A percentile compares a stretch with the other conserved stretches of the same genome.
phyloP scores from a whole-genome alignment of 23 red algal genomes.

The Gracilaria gracilis region DNA sequence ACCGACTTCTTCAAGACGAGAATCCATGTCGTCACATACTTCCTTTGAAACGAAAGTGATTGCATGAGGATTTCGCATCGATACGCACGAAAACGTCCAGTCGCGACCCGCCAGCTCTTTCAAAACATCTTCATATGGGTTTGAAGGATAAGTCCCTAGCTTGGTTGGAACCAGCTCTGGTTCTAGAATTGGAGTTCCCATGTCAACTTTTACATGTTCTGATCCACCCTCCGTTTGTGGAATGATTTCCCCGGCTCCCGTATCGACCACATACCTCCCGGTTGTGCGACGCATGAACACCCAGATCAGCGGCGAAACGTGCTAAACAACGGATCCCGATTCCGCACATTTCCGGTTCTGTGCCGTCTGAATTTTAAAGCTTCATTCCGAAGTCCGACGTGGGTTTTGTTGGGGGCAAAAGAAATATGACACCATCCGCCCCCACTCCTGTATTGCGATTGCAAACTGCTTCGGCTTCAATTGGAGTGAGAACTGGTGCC shows the following conservation, averaged over 20 bases:
- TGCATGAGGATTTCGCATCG: constrained; percentile 97
- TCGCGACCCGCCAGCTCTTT: constrained; percentile 50
- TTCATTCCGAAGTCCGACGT: constrained; percentile 83
- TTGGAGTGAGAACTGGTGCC: constrained; percentile 61
- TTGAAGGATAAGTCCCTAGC: constrained; percentile 28
- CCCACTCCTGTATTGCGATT: constrained; percentile 94
- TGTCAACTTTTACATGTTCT: constrained; percentile 75
- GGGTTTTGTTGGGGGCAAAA: constrained; percentile 68
- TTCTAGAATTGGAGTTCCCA: constrained; percentile 88
- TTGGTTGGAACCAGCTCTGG: constrained; percentile 70
- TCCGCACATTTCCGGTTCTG: constrained; percentile 99
- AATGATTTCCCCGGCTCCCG: constrained; percentile 86
- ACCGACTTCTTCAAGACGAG: constrained; percentile 79
- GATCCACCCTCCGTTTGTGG: constrained; percentile 63
- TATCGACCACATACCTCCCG: constrained; percentile 69
- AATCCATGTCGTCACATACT: constrained; percentile 70
- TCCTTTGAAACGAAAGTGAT: constrained; percentile 85
- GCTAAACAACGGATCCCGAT: constrained; percentile 98
- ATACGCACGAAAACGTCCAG: constrained; percentile 78
- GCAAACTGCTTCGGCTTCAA: constrained; percentile 77
- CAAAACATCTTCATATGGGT: constrained; percentile 35
- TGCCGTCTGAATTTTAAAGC: constrained; percentile 95
- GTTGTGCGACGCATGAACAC: constrained; percentile 1
- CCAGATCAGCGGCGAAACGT: constrained; percentile 81
- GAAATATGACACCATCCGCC: constrained; percentile 97